A percentile compares a stretch with the other conserved stretches of the same genome.
phyloP scores from a whole-genome alignment of 1,139 yeast genomes.

The Suhomyces maxii region DNA sequence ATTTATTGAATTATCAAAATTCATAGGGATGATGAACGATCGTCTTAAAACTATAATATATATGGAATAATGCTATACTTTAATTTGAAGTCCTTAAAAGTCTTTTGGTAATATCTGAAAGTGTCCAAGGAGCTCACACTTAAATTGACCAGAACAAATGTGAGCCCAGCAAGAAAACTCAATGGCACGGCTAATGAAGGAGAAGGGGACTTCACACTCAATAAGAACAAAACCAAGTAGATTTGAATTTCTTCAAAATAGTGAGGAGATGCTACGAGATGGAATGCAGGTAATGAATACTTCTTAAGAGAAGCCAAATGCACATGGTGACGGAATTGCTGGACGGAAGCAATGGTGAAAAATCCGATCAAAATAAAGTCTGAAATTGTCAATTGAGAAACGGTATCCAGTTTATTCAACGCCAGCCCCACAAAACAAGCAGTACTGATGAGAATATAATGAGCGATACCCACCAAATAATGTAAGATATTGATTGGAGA shows the following conservation, averaged over 20 bases:
- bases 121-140: slow-evolving; percentile 64
- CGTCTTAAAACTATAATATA: slow-evolving; percentile 1
- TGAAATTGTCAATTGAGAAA: slow-evolving; percentile 48
- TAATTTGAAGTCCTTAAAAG: slow-evolving; percentile 12
- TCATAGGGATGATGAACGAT: too few species aligned
- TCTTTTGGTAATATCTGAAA: slow-evolving; percentile 47
- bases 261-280: slow-evolving; percentile 68
- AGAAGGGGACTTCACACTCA: slow-evolving; percentile 8
- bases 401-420: neutral
- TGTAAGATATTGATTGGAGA: slow-evolving; percentile 75
- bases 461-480: slow-evolving; percentile 70
- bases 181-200: slow-evolving; percentile 14
- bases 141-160: slow-evolving; percentile 66
- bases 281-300: slow-evolving; percentile 66
- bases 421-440: neutral
- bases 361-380: slow-evolving; percentile 17
- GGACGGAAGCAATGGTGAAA: slow-evolving; percentile 48
- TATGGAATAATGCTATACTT: slow-evolving; percentile 14
- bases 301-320: slow-evolving; percentile 62
- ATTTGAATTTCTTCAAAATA: slow-evolving; percentile 73
- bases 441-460: slow-evolving; percentile 45
- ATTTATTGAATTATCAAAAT: neutral
- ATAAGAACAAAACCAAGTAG: slow-evolving; percentile 43
- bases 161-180: slow-evolving; percentile 26
- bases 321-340: slow-evolving; percentile 60